Evolutionary conservation across 805 yeast genomes (phyloP).

Genomic region (Starmerella vaccinii): DNA sequence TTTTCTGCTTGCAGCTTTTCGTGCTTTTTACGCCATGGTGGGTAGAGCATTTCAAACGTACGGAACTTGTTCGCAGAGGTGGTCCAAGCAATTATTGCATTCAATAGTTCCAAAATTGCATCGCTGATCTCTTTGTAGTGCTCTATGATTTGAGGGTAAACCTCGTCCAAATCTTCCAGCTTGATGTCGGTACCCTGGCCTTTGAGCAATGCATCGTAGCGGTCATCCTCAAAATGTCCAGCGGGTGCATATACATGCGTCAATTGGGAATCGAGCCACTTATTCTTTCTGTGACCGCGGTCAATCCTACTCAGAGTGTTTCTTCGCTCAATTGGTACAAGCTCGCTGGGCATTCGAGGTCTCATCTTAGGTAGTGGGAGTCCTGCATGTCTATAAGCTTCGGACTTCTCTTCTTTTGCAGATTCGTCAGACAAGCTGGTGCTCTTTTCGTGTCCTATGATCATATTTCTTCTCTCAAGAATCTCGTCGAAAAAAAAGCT

Average conservation of each 20-base stretch:
- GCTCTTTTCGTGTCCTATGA: background rate
- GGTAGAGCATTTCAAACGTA: slow-evolving; percentile 13
- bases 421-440: background rate
- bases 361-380: background rate
- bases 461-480: background rate
- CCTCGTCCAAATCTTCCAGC: slow-evolving; percentile 11
- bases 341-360: background rate
- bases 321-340: background rate
- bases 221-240: slow-evolving; percentile 9
- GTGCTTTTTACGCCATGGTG: slow-evolving; percentile 8
- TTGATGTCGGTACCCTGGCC: background rate
- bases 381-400: background rate
- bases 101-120: slow-evolving; percentile 10
- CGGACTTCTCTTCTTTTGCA: background rate
- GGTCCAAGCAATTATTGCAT: slow-evolving; percentile 19
- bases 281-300: too few species aligned
- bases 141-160: slow-evolving; percentile 6
- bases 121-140: slow-evolving; percentile 14
- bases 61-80: slow-evolving; percentile 24
- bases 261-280: slow-evolving; percentile 5
- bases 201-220: background rate
- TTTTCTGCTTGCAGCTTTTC: background rate
- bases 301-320: background rate
- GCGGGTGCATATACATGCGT: slow-evolving; percentile 9
- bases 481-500: slow-evolving; percentile 18